Conservation (phyloP, 805 yeast species). For the Debaryomyces castellii region DNA sequence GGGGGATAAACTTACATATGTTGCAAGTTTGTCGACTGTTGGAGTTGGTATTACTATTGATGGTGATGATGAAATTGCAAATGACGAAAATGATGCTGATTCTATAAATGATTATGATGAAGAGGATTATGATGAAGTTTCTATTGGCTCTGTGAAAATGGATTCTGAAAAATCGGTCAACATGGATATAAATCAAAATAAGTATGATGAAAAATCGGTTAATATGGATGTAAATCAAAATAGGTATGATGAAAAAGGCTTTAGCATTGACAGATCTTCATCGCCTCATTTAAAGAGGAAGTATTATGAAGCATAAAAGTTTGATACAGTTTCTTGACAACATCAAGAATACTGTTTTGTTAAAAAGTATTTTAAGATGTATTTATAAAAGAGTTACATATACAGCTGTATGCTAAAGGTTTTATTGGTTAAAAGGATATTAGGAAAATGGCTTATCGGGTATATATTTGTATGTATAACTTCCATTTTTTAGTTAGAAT, state of each 20-base stretch:
- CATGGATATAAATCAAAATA: constrained; percentile 1
- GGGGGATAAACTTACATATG: constrained; percentile 11
- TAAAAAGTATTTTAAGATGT: too few species aligned
- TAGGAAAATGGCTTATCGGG: neutral
- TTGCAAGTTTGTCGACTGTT: constrained; percentile 5
- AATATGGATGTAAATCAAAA: constrained; percentile 1
- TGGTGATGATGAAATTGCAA: constrained; percentile 12
- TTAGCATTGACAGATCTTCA: constrained; percentile 23
- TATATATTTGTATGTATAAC: neutral
- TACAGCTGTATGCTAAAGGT: constrained; percentile 11
- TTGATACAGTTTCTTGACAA: constrained; percentile 17
- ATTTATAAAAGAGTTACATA: constrained; percentile 27
- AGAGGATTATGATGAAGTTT: constrained; percentile 13
- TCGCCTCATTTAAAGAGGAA: constrained; percentile 22
- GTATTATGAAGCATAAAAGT: constrained; percentile 21
- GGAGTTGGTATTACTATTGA: constrained; percentile 7
- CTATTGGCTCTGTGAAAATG: neutral
- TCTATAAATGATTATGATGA: constrained; percentile 8
- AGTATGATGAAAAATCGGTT: constrained; percentile 8
- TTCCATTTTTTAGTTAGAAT: neutral
- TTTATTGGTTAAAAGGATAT: neutral
- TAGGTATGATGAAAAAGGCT: constrained; percentile 15
- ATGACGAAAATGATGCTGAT: constrained; percentile 7
- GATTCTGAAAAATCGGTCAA: neutral
- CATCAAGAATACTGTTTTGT: constrained; percentile 35